Conservation (phyloP, 257 asterid species). For the Ilex asprella region DNA sequence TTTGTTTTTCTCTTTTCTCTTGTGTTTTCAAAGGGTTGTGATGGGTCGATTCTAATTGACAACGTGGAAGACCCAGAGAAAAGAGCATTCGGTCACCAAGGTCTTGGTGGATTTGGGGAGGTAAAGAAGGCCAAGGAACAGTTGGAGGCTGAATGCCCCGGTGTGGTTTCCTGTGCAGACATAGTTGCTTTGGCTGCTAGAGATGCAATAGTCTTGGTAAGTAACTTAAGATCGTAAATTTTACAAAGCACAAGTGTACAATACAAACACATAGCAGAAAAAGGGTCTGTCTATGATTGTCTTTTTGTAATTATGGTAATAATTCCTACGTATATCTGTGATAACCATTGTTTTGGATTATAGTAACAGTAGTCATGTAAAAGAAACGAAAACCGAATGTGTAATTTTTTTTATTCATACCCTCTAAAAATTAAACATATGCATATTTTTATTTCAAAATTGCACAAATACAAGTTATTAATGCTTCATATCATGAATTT, state of each 20-base stretch:
- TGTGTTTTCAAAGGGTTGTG: conserved; percentile 33
- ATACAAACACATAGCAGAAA: not conserved
- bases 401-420: too few species aligned
- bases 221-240: not conserved
- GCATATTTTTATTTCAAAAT: too few species aligned
- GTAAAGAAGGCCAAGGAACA: conserved; percentile 20
- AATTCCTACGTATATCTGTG: too few species aligned
- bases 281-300: too few species aligned
- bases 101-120: conserved; percentile 24
- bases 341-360: too few species aligned
- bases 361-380: too few species aligned
- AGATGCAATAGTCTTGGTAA: conserved; percentile 33
- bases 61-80: conserved; percentile 15
- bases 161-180: conserved; percentile 47
- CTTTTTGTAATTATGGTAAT: too few species aligned
- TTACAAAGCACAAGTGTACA: not conserved
- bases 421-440: too few species aligned
- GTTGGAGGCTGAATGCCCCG: conserved; percentile 33
- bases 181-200: conserved; percentile 46
- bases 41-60: conserved; percentile 34
- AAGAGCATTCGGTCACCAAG: conserved; percentile 28
- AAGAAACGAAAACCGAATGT: too few species aligned
- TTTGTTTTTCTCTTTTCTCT: not conserved
- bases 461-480: too few species aligned
- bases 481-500: too few species aligned